A percentile compares a stretch with the other conserved stretches of the same genome.
These are phyloP conservation scores for Sideroxylon spinosum DNA, from an alignment of 179 eudicot genomes.

Conservation along the genomic window DNA sequence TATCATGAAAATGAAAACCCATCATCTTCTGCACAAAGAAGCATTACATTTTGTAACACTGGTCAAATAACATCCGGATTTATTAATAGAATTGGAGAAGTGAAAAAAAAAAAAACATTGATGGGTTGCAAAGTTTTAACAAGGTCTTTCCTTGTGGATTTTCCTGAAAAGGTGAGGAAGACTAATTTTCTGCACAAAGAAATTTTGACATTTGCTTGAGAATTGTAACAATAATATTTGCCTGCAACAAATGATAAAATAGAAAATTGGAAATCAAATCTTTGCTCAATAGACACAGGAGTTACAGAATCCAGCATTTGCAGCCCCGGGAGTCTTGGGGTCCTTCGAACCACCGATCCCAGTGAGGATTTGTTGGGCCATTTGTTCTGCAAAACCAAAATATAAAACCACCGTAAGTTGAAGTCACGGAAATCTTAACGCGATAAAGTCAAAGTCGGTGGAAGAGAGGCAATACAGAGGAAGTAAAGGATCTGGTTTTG, in stretches of 20 bases:
- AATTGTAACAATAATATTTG: neutral
- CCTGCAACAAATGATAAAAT: neutral
- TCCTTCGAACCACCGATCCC: constrained; percentile 80
- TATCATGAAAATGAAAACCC: constrained; percentile 10
- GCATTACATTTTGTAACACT: neutral
- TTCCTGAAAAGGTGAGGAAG: neutral
- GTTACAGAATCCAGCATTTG: constrained; percentile 55
- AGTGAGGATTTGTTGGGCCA: constrained; percentile 44
- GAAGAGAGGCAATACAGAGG: constrained; percentile 39
- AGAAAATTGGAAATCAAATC: no score
- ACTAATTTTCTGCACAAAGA: constrained; percentile 12
- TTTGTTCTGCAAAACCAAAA: constrained; percentile 28
- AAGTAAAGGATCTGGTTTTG: constrained; percentile 75
- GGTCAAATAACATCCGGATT: no score
- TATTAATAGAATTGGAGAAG: neutral
- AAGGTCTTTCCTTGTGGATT: no score
- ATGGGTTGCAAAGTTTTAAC: no score
- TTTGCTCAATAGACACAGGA: neutral
- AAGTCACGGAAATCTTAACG: no score
- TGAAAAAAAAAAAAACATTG: neutral
- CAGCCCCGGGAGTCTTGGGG: constrained; percentile 49
- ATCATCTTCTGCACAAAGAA: constrained; percentile 10
- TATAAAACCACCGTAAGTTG: no score
- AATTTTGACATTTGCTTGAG: neutral
- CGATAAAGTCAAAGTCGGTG: no score